Conservation (phyloP, 1,139 yeast genomes). For the Protomyces inouyei region DNA sequence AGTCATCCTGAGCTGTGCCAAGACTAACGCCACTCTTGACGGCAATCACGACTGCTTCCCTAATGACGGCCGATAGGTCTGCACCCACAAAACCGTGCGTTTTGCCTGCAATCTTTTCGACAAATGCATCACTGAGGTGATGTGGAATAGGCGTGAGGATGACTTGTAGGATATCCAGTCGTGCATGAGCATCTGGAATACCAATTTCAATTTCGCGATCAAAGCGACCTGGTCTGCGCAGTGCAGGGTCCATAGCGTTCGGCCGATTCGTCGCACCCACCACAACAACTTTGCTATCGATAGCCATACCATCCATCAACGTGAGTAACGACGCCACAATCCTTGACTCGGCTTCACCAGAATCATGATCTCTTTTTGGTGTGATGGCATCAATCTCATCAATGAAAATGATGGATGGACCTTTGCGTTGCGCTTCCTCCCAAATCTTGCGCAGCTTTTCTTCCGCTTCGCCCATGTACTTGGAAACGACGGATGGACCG, state of each 20-base stretch:
- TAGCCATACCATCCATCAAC: slow-evolving; percentile 74
- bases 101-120: slow-evolving; percentile 57
- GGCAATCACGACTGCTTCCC: slow-evolving; percentile 84
- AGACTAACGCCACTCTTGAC: slow-evolving; percentile 55
- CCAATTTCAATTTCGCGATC: slow-evolving; percentile 96
- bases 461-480: slow-evolving; percentile 91
- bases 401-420: slow-evolving; percentile 79
- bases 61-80: slow-evolving; percentile 76
- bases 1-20: slow-evolving; percentile 40
- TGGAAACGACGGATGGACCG: slow-evolving; percentile 89
- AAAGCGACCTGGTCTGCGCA: slow-evolving; percentile 88
- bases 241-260: slow-evolving; percentile 73
- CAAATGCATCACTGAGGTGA: slow-evolving; percentile 50
- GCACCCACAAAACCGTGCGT: slow-evolving; percentile 99
- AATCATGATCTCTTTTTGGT: slow-evolving; percentile 76
- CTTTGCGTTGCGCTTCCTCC: slow-evolving; percentile 73
- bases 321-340: slow-evolving; percentile 85
- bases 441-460: slow-evolving; percentile 73
- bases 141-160: slow-evolving; percentile 67
- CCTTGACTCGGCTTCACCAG: slow-evolving; percentile 83
- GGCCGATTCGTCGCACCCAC: slow-evolving; percentile 84
- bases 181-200: slow-evolving; percentile 93
- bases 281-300: slow-evolving; percentile 60
- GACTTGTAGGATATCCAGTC: slow-evolving; percentile 71
- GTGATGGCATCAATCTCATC: slow-evolving; percentile 92